These are phyloP conservation scores for Austropuccinia psidii DNA, from an alignment of 1,284 basidiomycete species.

Conservation along the genomic window DNA sequence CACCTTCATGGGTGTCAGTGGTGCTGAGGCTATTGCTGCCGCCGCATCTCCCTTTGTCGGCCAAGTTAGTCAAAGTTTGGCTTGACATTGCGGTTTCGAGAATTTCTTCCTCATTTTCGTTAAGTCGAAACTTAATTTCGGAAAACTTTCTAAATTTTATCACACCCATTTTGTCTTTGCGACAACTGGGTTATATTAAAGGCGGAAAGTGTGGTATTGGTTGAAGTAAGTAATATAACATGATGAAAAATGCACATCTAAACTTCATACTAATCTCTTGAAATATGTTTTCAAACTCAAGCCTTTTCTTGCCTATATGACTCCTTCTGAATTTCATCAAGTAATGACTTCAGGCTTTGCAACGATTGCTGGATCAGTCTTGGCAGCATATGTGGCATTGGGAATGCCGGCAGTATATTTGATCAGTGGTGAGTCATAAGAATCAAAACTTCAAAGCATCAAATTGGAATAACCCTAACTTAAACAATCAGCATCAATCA, in stretches of 20 bases:
- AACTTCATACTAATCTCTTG: not conserved
- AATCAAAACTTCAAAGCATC: no score
- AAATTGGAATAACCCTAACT: no score
- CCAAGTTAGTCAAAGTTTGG: slow-evolving; percentile 51
- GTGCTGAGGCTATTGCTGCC: slow-evolving; percentile 84
- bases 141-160: not conserved
- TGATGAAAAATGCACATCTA: not conserved
- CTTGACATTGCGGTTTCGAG: no score
- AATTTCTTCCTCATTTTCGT: no score
- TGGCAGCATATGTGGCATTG: slow-evolving; percentile 71
- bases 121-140: not conserved
- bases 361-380: slow-evolving; percentile 80
- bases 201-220: slow-evolving; percentile 74
- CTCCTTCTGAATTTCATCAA: slow-evolving; percentile 76
- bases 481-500: slow-evolving; percentile 58
- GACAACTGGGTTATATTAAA: no score
- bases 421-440: slow-evolving; percentile 61
- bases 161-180: not conserved
- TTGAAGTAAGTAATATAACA: slow-evolving; percentile 19
- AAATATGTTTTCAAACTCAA: slow-evolving; percentile 38
- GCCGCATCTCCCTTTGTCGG: slow-evolving; percentile 86
- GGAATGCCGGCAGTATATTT: slow-evolving; percentile 73
- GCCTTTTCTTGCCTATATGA: slow-evolving; percentile 82
- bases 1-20: slow-evolving; percentile 55
- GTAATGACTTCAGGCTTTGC: slow-evolving; percentile 87